These are phyloP conservation scores for Gentiana macrophylla DNA, from an alignment of 257 asterid species.

Conservation along the genomic window DNA sequence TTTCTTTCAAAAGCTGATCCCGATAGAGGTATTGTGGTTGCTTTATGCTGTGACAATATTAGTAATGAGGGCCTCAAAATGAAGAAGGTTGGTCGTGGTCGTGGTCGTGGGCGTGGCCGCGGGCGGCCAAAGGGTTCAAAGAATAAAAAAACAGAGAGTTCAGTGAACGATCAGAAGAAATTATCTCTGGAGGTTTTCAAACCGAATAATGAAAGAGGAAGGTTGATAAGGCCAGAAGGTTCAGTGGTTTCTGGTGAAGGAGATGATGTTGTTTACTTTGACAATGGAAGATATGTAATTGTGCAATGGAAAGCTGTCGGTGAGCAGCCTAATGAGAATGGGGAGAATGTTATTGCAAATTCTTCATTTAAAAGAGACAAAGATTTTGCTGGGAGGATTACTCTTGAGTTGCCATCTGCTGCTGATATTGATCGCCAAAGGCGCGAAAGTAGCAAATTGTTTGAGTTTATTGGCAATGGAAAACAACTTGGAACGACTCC, in stretches of 20 bases:
- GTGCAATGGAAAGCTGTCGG: too few relatives aligned
- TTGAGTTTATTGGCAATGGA: conserved; percentile 11
- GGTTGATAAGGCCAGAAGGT: conserved; percentile 8
- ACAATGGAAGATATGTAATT: too few relatives aligned
- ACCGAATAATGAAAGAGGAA: conserved; percentile 3
- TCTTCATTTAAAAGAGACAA: not conserved
- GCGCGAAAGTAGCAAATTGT: conserved; percentile 3
- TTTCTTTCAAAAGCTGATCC: not conserved
- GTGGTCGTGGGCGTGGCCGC: conserved; percentile 1
- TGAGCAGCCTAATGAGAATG: not conserved
- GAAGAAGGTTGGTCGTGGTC: conserved; percentile 2
- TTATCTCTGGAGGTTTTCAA: too few relatives aligned
- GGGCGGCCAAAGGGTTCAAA: conserved; percentile 15
- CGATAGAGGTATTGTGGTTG: not conserved
- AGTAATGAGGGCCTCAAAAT: not conserved
- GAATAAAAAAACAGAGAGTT: not conserved
- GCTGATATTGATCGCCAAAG: not conserved
- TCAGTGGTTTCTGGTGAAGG: not conserved
- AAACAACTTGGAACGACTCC: conserved; percentile 4
- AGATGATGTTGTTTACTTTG: too few relatives aligned
- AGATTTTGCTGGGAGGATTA: not conserved
- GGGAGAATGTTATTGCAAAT: not conserved
- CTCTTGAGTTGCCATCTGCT: not conserved
- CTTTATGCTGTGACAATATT: too few relatives aligned
- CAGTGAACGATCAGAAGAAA: not conserved